Evolutionary conservation across 2,329 filamentous ascomycete species (phyloP), one percentile per base, ranked within the genome.

Genomic region (Phaeophleospora eucalypticola): DNA sequence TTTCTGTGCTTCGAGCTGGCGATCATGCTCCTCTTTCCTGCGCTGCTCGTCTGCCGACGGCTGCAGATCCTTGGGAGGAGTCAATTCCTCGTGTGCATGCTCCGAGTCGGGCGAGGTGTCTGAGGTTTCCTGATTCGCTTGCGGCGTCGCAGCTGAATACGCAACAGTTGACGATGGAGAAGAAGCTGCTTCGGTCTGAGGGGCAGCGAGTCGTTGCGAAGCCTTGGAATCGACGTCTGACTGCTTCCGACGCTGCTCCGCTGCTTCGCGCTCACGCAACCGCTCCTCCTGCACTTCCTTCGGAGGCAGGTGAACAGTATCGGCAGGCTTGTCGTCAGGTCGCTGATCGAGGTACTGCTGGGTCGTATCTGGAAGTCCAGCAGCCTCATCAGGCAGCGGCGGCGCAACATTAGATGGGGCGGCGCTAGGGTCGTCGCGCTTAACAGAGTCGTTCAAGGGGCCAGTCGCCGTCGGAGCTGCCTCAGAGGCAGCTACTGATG

Each of bases 61-160:
- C 6, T 58, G 57, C 32, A 66, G 59, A n/a, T 65, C 65, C 49
- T 51, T 64, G 47, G 49, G 62, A 16, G 49, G 58, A 46, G 27
- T 54, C 38, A 53, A 61, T 53, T 52, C 60, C 33, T 52, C 53
- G 21, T 58, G 52, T 3, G 51, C 56, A 36, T 44, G 47, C 29
- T 65, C 62, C 3, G 64, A 64, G 21, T 63, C 60, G 15, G 63
- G 61, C 15, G 62, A 63, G 7, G 62, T 65, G 43, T 63, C 63
- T 20, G 70, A 68, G 8, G 65, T 68, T 48, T 72, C 71, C 38
- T 70, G 65, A 20, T 83, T 78, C 33, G 83, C 76, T 29, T 77
- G 79, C 1, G 87, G 85, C 0, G 87, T 93, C 17, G 84, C 81
- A 45, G 82, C 82, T 36, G 86, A 89, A 58, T 84, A 83, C 1